Conservation (phyloP, 805 yeast species). For the Candida quercuum region DNA sequence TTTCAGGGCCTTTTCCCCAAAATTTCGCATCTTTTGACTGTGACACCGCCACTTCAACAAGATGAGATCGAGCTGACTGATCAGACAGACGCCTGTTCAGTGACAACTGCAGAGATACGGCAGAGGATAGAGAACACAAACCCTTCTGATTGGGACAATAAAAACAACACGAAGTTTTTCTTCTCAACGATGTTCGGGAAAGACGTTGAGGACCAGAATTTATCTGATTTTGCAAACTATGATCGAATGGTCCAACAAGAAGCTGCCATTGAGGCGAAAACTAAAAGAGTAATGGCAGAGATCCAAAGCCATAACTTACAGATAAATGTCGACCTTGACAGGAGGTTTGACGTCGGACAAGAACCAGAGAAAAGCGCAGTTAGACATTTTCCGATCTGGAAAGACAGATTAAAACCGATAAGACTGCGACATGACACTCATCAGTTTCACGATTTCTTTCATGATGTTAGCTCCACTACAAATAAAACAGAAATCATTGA, state of each 20-base stretch:
- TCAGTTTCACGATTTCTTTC: background rate
- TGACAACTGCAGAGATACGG: constrained; percentile 11
- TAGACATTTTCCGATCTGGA: background rate
- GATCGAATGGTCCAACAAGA: constrained; percentile 30
- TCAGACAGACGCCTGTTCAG: constrained; percentile 7
- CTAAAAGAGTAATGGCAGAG: constrained; percentile 14
- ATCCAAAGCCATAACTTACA: constrained; percentile 14
- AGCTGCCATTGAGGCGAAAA: constrained; percentile 24
- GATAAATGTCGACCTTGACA: constrained; percentile 18
- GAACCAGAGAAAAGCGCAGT: constrained; percentile 6
- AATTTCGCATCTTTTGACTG: constrained; percentile 8
- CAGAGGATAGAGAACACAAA: constrained; percentile 14
- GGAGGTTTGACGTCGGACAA: constrained; percentile 21
- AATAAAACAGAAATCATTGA: constrained; percentile 24
- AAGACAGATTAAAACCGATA: background rate
- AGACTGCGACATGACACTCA: background rate
- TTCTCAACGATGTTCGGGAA: constrained; percentile 19
- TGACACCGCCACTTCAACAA: background rate
- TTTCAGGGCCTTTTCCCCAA: constrained; percentile 10
- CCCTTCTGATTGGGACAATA: constrained; percentile 13
- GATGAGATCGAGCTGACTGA: constrained; percentile 8
- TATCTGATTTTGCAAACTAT: constrained; percentile 29
- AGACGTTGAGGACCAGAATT: constrained; percentile 6
- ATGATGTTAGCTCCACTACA: constrained; percentile 1
- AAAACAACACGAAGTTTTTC: constrained; percentile 25